Evolutionary conservation across 2,329 filamentous ascomycete species (phyloP).

Genomic region (Aspergillus sp.): DNA sequence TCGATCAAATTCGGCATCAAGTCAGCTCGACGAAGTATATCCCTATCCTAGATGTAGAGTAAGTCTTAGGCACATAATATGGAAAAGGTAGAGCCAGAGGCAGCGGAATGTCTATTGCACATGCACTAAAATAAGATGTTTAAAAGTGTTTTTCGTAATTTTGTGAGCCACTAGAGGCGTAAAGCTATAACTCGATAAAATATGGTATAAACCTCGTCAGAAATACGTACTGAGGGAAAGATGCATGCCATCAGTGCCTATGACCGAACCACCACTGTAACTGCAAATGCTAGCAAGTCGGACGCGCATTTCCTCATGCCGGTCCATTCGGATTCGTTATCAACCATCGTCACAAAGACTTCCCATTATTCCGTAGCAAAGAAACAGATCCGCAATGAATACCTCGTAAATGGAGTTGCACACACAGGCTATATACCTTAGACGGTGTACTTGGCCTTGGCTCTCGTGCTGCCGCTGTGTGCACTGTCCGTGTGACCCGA

Average conservation of each 20-base stretch:
- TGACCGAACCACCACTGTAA: constrained; percentile 32
- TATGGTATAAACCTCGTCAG: constrained; percentile 30
- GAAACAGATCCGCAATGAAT: constrained; percentile 19
- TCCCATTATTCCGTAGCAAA: constrained; percentile 21
- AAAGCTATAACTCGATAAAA: constrained; percentile 23
- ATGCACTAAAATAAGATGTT: not conserved
- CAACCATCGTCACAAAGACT: constrained; percentile 20
- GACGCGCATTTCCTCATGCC: constrained; percentile 14
- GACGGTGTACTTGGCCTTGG: constrained; percentile 89
- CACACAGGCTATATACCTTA: constrained; percentile 48
- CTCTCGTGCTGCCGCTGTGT: constrained; percentile 87
- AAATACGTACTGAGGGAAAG: constrained; percentile 36
- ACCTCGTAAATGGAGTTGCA: constrained; percentile 21
- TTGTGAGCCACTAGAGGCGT: constrained; percentile 9
- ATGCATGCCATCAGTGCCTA: constrained; percentile 34
- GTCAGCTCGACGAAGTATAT: not conserved
- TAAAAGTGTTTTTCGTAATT: constrained; percentile 8
- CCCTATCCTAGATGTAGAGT: not conserved
- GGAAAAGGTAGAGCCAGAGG: not conserved
- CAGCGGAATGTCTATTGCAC: not conserved
- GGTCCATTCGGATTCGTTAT: constrained; percentile 21
- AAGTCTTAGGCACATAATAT: not conserved
- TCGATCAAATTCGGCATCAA: not conserved
- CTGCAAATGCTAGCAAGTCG: constrained; percentile 24
- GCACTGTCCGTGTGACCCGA: constrained; percentile 95